A percentile compares a stretch with the other conserved stretches of the same genome.
These are phyloP conservation scores for Domatiomyces globalis DNA, from an alignment of 2,329 filamentous ascomycete species.

Conservation along the genomic window DNA sequence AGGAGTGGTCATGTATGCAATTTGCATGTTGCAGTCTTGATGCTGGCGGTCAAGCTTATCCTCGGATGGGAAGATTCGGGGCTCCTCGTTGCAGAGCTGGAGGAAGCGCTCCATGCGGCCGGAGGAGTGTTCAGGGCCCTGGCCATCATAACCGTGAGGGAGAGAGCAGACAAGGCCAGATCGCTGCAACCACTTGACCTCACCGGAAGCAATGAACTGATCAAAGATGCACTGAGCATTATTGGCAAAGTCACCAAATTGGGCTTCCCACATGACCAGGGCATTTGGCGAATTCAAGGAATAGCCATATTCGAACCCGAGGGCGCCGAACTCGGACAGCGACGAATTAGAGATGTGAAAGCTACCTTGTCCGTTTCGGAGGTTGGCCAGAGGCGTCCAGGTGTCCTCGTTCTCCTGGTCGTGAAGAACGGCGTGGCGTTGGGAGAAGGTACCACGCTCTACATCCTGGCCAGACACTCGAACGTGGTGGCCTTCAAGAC, in stretches of 20 bases:
- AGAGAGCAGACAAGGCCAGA: constrained; percentile 92
- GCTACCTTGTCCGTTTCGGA: constrained; percentile 81
- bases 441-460: constrained; percentile 97
- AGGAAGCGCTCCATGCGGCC: constrained; percentile 94
- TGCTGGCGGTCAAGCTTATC: constrained; percentile 94
- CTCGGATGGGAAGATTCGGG: constrained; percentile 71
- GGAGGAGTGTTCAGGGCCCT: constrained; percentile 96
- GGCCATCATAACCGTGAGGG: constrained; percentile 94
- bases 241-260: constrained; percentile 99
- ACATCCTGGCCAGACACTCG: constrained; percentile 97
- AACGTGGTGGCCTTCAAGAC: constrained; percentile 88
- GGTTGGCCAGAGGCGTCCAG: constrained; percentile 79
- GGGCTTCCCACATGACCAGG: constrained; percentile 97
- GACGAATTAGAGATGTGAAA: constrained; percentile 98
- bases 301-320: constrained; percentile 98
- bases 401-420: constrained; percentile 91
- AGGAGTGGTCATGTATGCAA: constrained; percentile 92
- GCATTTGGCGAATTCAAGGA: constrained; percentile 93
- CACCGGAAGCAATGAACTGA: constrained; percentile 94
- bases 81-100: constrained; percentile 94
- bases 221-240: constrained; percentile 98
- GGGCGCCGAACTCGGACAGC: constrained; percentile 55
- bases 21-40: constrained; percentile 99
- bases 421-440: constrained; percentile 92
- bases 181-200: constrained; percentile 97